Evolutionary conservation across 2,329 filamentous ascomycete species (phyloP).

Genomic region (Penicillium nordicum): DNA sequence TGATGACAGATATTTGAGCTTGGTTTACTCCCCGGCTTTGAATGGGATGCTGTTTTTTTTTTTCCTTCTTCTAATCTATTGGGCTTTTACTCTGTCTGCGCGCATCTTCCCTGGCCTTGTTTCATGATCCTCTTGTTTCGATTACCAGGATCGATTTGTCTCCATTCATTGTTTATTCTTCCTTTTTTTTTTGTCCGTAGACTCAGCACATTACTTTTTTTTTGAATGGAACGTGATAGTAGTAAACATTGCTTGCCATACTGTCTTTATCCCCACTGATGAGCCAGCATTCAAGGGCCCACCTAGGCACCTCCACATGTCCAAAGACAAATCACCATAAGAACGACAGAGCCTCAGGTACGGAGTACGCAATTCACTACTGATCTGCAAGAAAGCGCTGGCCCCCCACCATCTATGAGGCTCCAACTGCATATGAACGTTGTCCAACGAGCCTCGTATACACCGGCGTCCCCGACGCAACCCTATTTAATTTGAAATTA

Average conservation of each 20-base stretch:
- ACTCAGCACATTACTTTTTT: background rate
- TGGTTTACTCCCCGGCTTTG: slow-evolving; percentile 4
- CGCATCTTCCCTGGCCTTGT: background rate
- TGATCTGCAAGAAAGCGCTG: background rate
- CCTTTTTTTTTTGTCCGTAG: background rate
- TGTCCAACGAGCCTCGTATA: background rate
- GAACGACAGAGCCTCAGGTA: slow-evolving; percentile 3
- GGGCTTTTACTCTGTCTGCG: background rate
- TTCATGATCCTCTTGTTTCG: background rate
- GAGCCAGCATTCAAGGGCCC: background rate
- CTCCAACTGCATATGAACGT: background rate
- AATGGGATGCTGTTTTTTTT: slow-evolving; percentile 1
- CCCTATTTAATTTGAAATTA: background rate
- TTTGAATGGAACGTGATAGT: background rate
- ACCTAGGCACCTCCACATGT: background rate
- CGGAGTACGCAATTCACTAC: background rate
- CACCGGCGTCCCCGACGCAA: slow-evolving; percentile 3
- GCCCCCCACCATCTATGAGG: background rate
- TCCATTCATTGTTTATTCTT: background rate
- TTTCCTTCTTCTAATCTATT: slow-evolving; percentile 8
- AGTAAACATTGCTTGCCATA: background rate
- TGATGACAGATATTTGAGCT: slow-evolving; percentile 10
- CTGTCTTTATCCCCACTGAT: background rate
- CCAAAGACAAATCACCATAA: background rate
- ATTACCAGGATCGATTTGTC: background rate